Evolutionary conservation across 805 yeast genomes (phyloP).

Genomic region (Saccharomycopsis olivae): DNA sequence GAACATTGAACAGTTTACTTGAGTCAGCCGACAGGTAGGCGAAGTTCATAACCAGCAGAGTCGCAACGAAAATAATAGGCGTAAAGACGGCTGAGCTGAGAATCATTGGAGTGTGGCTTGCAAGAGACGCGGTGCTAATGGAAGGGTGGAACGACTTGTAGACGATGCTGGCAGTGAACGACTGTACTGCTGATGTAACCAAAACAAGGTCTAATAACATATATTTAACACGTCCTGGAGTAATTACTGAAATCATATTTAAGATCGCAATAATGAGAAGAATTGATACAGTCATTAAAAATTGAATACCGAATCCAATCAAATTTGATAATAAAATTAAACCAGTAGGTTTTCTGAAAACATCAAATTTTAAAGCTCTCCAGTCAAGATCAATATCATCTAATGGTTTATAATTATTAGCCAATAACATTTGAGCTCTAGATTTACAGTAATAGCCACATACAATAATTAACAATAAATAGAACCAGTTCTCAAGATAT

Average conservation of each 20-base stretch:
- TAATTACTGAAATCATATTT: slow-evolving; percentile 5
- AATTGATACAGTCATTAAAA: neutral
- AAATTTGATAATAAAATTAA: slow-evolving; percentile 7
- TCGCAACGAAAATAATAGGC: slow-evolving; percentile 18
- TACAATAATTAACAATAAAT: slow-evolving; percentile 5
- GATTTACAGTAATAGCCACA: slow-evolving; percentile 1
- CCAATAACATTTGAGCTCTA: neutral
- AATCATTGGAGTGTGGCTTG: too few species aligned
- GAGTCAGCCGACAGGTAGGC: slow-evolving; percentile 21
- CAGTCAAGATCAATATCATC: slow-evolving; percentile 5
- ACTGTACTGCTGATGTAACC: slow-evolving; percentile 3
- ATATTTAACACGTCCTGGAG: slow-evolving; percentile 6
- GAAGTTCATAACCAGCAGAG: too few species aligned
- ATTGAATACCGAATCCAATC: slow-evolving; percentile 13
- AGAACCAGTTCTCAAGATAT: slow-evolving; percentile 18
- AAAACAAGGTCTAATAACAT: slow-evolving; percentile 5
- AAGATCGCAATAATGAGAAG: slow-evolving; percentile 3
- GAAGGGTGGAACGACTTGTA: slow-evolving; percentile 12
- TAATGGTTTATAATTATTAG: neutral
- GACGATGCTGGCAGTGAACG: slow-evolving; percentile 17
- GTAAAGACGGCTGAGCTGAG: too few species aligned
- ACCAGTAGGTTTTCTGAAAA: slow-evolving; percentile 9
- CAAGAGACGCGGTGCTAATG: too few species aligned
- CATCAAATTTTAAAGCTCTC: slow-evolving; percentile 9
- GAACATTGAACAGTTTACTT: too few species aligned